These are phyloP conservation scores for Porphyrellus sp. DNA, from an alignment of 1,284 basidiomycete species.

Conservation along the genomic window DNA sequence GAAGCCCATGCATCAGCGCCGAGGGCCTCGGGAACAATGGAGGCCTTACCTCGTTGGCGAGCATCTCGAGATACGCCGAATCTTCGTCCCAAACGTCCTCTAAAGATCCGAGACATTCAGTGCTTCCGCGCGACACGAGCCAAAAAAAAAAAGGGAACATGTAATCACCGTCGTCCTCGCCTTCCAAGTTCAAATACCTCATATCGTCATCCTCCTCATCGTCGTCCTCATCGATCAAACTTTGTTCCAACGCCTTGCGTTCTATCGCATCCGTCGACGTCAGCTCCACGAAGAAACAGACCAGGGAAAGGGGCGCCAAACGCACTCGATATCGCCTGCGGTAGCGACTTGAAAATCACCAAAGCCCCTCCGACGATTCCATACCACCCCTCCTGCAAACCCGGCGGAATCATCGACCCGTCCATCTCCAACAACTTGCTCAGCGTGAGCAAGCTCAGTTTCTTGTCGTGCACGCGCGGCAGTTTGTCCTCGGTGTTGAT, in stretches of 20 bases:
- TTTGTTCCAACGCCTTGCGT: constrained; percentile 62
- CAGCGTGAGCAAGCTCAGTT: constrained; percentile 74
- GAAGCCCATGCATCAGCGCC: too few relatives aligned
- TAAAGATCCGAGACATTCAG: constrained; percentile 28
- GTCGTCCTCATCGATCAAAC: constrained; percentile 56
- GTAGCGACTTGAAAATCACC: constrained; percentile 71
- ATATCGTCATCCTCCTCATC: constrained; percentile 59
- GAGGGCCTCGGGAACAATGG: neutral
- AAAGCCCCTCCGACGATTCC: constrained; percentile 68
- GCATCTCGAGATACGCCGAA: constrained; percentile 76
- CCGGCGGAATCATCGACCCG: constrained; percentile 52
- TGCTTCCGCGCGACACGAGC: neutral
- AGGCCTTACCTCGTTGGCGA: constrained; percentile 67
- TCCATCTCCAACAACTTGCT: constrained; percentile 72
- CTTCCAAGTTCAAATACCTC: constrained; percentile 62
- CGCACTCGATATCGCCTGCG: constrained; percentile 67
- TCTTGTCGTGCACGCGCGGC: constrained; percentile 90
- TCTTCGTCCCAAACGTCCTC: constrained; percentile 85
- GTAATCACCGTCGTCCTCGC: constrained; percentile 58
- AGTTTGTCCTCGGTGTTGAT: constrained; percentile 63
- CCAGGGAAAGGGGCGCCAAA: constrained; percentile 1
- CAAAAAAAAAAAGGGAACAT: neutral
- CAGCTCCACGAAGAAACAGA: neutral
- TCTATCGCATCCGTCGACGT: constrained; percentile 38
- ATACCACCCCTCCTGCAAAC: constrained; percentile 67